Evolutionary conservation across 2,329 filamentous ascomycete species (phyloP).

Genomic region (Diplodia sapinea): DNA sequence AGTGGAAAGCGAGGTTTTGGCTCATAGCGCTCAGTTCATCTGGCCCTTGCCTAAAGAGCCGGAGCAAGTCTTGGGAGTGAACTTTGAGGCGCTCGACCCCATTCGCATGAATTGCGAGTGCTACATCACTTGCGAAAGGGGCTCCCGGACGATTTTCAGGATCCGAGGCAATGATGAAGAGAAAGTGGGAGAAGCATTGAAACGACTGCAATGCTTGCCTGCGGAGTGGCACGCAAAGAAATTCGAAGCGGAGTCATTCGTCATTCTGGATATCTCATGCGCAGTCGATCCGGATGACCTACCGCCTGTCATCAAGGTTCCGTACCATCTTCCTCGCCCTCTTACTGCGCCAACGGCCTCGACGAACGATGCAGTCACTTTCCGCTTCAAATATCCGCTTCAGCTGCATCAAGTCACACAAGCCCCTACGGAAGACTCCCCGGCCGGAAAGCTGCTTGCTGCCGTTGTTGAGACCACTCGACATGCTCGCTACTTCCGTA

Average conservation of each 20-base stretch:
- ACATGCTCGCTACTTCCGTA: slow-evolving; percentile 1
- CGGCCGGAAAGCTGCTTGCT: not conserved
- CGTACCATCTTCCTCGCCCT: not conserved
- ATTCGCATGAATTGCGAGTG: slow-evolving; percentile 41
- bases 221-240: slow-evolving; percentile 35
- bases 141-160: slow-evolving; percentile 35
- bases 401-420: not conserved
- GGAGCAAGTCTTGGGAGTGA: slow-evolving; percentile 39
- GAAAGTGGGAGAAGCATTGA: slow-evolving; percentile 37
- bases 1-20: not conserved
- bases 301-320: not conserved
- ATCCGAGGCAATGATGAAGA: slow-evolving; percentile 34
- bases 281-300: not conserved
- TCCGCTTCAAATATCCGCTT: not conserved
- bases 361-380: not conserved
- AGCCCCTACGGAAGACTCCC: not conserved
- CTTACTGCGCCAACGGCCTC: not conserved
- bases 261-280: slow-evolving; percentile 34
- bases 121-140: slow-evolving; percentile 37
- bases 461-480: not conserved
- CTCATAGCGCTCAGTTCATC: not conserved
- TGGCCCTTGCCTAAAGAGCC: slow-evolving; percentile 10
- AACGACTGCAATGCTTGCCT: slow-evolving; percentile 37
- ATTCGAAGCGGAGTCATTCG: slow-evolving; percentile 33
- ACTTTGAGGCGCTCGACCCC: slow-evolving; percentile 39